Conservation (phyloP, 2,329 filamentous ascomycete genomes). For the Iodosphaeria phyllophila region DNA sequence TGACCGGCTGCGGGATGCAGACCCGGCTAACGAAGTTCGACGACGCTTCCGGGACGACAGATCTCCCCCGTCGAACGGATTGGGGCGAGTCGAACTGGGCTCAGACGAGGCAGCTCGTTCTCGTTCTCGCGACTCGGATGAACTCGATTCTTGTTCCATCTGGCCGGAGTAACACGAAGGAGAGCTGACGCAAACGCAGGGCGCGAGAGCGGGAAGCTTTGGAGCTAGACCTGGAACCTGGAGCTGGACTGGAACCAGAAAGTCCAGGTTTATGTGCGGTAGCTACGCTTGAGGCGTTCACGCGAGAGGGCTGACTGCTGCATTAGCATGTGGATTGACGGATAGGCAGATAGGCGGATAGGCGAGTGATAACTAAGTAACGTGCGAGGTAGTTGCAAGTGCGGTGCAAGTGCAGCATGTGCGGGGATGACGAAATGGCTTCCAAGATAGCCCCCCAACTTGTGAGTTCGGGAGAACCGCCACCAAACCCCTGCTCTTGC, state of each 20-base stretch:
- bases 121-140: conserved; percentile 34
- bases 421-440: conserved; percentile 4
- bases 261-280: conserved; percentile 21
- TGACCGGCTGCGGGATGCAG: conserved; percentile 36
- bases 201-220: too few species aligned
- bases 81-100: conserved; percentile 41
- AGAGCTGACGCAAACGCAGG: conserved; percentile 19
- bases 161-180: too few species aligned
- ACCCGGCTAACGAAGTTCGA: conserved; percentile 35
- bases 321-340: conserved; percentile 39
- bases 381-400: too few species aligned
- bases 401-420: conserved; percentile 3
- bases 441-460: too few species aligned
- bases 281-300: conserved; percentile 26
- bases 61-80: conserved; percentile 39
- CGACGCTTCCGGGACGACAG: conserved; percentile 39
- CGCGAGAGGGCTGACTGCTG: conserved; percentile 31
- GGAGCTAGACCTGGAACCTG: too few species aligned
- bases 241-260: too few species aligned
- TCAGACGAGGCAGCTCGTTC: conserved; percentile 43
- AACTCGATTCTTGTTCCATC: conserved; percentile 33
- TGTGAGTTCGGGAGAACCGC: too few species aligned
- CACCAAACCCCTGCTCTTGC: too few species aligned
- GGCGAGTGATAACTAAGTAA: too few species aligned
- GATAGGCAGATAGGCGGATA: conserved; percentile 7